Conservation (phyloP, 768 basidiomycete genomes). For the Lepiota brunneoincarnata region DNA sequence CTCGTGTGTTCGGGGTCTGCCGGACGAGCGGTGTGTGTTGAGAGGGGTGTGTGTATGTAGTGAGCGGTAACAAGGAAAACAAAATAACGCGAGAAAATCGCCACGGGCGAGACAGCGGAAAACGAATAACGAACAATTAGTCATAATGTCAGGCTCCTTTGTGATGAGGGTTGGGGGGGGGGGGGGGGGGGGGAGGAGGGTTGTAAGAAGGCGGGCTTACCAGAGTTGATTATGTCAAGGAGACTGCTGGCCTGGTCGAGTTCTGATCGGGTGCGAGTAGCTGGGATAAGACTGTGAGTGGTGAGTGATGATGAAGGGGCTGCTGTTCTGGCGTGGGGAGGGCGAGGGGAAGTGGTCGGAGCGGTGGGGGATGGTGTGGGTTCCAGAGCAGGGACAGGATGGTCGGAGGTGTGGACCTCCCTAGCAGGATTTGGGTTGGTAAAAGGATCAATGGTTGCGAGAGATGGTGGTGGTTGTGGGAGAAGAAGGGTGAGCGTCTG, state of each 20-base stretch:
- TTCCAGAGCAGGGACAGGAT: constrained; percentile 47
- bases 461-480: constrained; percentile 17
- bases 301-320: constrained; percentile 17
- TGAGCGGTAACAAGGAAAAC: constrained; percentile 8
- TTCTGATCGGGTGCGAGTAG: constrained; percentile 60
- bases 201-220: background rate
- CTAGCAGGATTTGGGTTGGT: constrained; percentile 53
- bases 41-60: constrained; percentile 10
- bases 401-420: constrained; percentile 48
- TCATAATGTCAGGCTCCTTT: background rate
- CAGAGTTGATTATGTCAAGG: background rate
- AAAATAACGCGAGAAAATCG: background rate
- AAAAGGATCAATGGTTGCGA: constrained; percentile 64
- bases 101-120: background rate
- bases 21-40: too few relatives aligned
- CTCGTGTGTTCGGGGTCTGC: constrained; percentile 51
- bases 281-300: constrained; percentile 52
- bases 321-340: constrained; percentile 22
- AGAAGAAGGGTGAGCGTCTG: constrained; percentile 3
- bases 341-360: constrained; percentile 22
- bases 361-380: constrained; percentile 22
- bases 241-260: constrained; percentile 46
- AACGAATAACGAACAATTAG: background rate
- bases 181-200: too few relatives aligned
- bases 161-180: background rate